phyloP scores from a whole-genome alignment of 164 flowering plant genomes.

The Kingdonia uniflora region DNA sequence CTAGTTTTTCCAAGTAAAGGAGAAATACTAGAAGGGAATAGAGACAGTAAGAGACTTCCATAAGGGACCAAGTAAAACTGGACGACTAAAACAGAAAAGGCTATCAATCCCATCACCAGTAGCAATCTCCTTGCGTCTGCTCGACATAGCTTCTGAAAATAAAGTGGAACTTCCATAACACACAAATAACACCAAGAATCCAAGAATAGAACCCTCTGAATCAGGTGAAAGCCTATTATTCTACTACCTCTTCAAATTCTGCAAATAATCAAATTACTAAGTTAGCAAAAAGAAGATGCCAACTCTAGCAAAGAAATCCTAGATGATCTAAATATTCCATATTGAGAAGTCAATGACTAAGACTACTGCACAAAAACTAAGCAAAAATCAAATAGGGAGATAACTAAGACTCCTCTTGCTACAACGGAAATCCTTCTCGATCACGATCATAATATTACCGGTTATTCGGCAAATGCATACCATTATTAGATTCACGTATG shows the following conservation, averaged over 20 bases:
- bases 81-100: slow-evolving; percentile 38
- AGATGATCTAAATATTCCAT: too few species aligned
- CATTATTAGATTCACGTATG: too few species aligned
- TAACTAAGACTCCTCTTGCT: too few species aligned
- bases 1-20: slow-evolving; percentile 8
- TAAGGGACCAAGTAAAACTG: slow-evolving; percentile 57
- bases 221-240: neutral
- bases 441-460: too few species aligned
- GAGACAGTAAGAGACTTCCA: slow-evolving; percentile 44
- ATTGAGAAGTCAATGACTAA: too few species aligned
- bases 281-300: neutral
- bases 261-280: slow-evolving; percentile 3
- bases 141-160: slow-evolving; percentile 25
- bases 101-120: slow-evolving; percentile 38
- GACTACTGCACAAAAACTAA: too few species aligned
- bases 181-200: neutral
- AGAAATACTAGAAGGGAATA: slow-evolving; percentile 24
- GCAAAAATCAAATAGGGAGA: too few species aligned
- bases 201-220: slow-evolving; percentile 1
- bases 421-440: too few species aligned
- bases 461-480: too few species aligned
- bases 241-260: slow-evolving; percentile 6
- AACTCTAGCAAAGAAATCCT: neutral
- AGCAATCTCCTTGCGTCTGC: slow-evolving; percentile 39
- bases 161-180: slow-evolving; percentile 22